Conservation (phyloP, 805 yeast genomes). For the Hanseniaspora guilliermondii region DNA sequence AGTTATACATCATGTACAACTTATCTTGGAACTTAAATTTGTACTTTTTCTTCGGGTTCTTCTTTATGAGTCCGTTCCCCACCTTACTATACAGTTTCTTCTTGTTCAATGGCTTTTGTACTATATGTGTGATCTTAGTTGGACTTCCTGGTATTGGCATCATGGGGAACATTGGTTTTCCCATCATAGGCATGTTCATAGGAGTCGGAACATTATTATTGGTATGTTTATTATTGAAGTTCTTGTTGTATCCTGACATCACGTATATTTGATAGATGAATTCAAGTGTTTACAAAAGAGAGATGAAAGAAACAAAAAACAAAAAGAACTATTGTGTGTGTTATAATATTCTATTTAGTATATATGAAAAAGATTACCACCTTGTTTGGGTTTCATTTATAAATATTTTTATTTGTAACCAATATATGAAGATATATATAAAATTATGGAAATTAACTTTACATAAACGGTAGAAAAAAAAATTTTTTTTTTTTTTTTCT, state of each 20-base stretch:
- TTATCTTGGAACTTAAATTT: slow-evolving; percentile 13
- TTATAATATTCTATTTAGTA: no score
- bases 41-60: slow-evolving; percentile 5
- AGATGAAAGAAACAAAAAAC: not conserved
- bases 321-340: no score
- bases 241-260: not conserved
- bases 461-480: no score
- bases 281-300: not conserved
- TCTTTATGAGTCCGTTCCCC: not conserved
- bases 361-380: no score
- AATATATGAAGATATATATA: no score
- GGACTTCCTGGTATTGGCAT: not conserved
- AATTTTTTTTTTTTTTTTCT: no score
- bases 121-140: slow-evolving; percentile 2
- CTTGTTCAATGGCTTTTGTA: not conserved
- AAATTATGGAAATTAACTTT: no score
- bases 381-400: no score
- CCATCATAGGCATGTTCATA: slow-evolving; percentile 4
- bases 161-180: slow-evolving; percentile 1
- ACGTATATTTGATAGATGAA: no score
- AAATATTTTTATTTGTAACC: no score
- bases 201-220: not conserved
- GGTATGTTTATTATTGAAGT: not conserved
- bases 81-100: slow-evolving; percentile 1
- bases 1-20: slow-evolving; percentile 7